These are phyloP conservation scores for Mycena polygramma DNA, from an alignment of 768 basidiomycete species.

Conservation along the genomic window DNA sequence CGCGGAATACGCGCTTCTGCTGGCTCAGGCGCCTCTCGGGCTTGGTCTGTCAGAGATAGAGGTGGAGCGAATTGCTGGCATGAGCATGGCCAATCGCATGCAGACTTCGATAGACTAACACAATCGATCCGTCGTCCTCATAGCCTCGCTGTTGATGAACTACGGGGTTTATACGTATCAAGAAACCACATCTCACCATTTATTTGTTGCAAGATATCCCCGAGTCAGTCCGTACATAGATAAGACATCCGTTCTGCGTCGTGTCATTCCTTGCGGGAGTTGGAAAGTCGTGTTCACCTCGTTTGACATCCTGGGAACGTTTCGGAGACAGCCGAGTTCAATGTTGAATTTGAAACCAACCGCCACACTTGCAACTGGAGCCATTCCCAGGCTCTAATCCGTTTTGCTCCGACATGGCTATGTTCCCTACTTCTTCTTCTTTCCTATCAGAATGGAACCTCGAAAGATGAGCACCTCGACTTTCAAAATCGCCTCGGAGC, in stretches of 20 bases:
- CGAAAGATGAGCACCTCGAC: too few species aligned
- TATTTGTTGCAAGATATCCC: background rate
- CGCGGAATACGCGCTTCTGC: constrained; percentile 84
- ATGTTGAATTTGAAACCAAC: background rate
- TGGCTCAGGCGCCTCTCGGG: constrained; percentile 79
- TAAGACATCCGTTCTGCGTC: background rate
- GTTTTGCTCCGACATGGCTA: too few species aligned
- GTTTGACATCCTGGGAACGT: constrained; percentile 3
- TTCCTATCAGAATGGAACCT: too few species aligned
- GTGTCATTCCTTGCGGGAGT: background rate
- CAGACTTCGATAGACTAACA: background rate
- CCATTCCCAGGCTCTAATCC: too few species aligned
- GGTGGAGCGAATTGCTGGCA: constrained; percentile 67
- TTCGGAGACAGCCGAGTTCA: background rate
- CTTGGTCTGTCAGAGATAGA: constrained; percentile 74
- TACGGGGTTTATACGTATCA: too few species aligned
- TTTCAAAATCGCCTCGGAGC: too few species aligned
- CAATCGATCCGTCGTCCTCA: background rate
- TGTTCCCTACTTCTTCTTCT: too few species aligned
- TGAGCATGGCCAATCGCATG: constrained; percentile 62
- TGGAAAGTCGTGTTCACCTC: background rate
- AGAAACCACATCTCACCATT: too few species aligned
- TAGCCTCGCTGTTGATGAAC: constrained; percentile 8
- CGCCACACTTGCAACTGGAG: background rate
- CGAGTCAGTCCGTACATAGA: background rate